phyloP scores from a whole-genome alignment of 495 filamentous ascomycete species.

The Glarea lozoyensis region DNA sequence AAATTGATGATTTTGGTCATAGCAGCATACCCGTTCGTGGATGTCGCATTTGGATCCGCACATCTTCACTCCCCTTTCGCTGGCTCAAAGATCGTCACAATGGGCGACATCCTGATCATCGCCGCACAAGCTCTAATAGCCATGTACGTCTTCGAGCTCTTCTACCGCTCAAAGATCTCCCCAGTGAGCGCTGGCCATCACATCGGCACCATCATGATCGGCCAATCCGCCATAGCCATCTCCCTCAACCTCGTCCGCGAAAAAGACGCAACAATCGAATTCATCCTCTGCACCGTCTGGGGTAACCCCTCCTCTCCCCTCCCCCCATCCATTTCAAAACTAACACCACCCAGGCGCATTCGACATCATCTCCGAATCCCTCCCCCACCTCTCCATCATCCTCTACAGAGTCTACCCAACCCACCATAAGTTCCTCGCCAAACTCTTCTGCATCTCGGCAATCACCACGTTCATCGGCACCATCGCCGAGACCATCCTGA shows the following conservation, averaged over 20 bases:
- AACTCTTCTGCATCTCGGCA: constrained; percentile 30
- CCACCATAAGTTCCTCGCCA: constrained; percentile 31
- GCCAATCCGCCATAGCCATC: constrained; percentile 36
- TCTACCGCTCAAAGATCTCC: constrained; percentile 35
- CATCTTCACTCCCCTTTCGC: constrained; percentile 27
- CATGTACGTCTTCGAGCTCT: constrained; percentile 40
- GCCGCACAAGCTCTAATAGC: constrained; percentile 35
- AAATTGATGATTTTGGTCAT: constrained; percentile 35
- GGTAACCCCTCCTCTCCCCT: constrained; percentile 23
- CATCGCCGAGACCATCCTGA: constrained; percentile 33
- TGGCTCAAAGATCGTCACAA: constrained; percentile 23
- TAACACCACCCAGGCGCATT: constrained; percentile 31
- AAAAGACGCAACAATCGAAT: constrained; percentile 38
- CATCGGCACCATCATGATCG: constrained; percentile 38
- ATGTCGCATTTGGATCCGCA: constrained; percentile 27
- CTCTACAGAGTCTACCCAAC: constrained; percentile 35
- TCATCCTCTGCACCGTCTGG: constrained; percentile 39
- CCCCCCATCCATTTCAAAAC: neutral
- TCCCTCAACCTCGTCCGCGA: constrained; percentile 29
- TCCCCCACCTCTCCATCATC: constrained; percentile 40
- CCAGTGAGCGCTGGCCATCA: constrained; percentile 36
- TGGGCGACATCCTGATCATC: constrained; percentile 36
- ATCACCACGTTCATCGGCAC: constrained; percentile 35
- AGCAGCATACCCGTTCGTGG: constrained; percentile 37
- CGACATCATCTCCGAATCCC: constrained; percentile 40